Evolutionary conservation across 768 basidiomycete species (phyloP).

Genomic region (Trametes coccinea): DNA sequence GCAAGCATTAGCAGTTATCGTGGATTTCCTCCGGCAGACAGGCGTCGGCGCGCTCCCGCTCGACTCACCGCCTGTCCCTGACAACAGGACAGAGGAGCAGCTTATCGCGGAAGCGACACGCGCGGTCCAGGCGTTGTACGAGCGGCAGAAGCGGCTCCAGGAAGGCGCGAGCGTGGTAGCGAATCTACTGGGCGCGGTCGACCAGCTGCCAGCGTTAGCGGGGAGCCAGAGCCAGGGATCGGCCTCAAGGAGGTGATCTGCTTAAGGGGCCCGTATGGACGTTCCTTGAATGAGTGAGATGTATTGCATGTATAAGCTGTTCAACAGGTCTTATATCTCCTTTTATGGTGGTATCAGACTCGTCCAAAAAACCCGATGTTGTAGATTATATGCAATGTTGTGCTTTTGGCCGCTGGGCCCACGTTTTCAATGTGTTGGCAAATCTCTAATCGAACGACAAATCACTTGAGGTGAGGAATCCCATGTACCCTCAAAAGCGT

Average conservation of each 20-base stretch:
- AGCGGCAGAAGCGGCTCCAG: constrained; percentile 52
- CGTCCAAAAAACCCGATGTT: too few species aligned
- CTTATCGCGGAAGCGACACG: constrained; percentile 44
- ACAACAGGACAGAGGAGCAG: constrained; percentile 46
- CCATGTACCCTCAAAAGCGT: too few species aligned
- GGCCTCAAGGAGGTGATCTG: not conserved
- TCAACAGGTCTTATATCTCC: too few species aligned
- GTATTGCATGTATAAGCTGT: too few species aligned
- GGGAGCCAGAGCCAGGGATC: not conserved
- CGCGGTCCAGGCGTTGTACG: constrained; percentile 49
- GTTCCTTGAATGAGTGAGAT: too few species aligned
- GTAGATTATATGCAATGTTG: too few species aligned
- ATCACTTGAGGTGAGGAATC: too few species aligned
- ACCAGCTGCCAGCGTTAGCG: not conserved
- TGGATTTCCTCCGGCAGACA: constrained; percentile 51
- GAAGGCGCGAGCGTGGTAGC: constrained; percentile 58
- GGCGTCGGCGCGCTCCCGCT: constrained; percentile 71
- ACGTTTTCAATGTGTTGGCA: too few species aligned
- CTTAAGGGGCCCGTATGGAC: not conserved
- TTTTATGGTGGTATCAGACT: too few species aligned
- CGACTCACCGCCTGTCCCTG: constrained; percentile 13
- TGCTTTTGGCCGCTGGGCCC: too few species aligned
- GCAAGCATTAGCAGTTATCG: constrained; percentile 46
- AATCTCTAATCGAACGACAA: too few species aligned
- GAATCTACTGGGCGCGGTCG: constrained; percentile 35